Evolutionary conservation across 2,329 filamentous ascomycete genomes (phyloP).

Genomic region (Clonostachys byssicola): DNA sequence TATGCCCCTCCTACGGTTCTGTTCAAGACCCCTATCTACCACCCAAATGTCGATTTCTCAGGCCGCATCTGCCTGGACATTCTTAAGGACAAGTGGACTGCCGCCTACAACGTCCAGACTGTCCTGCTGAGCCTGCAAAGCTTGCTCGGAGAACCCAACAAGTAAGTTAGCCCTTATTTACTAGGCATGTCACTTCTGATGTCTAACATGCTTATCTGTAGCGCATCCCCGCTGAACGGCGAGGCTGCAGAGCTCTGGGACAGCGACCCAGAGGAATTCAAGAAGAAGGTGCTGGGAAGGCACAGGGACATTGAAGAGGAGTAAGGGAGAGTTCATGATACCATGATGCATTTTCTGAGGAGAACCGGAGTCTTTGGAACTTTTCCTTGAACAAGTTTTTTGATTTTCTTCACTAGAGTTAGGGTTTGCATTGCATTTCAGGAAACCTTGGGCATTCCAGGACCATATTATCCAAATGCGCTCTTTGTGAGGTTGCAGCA

Average conservation of each 20-base stretch:
- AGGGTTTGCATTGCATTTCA: neutral
- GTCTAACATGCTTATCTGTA: conserved; percentile 29
- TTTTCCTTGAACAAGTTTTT: conserved; percentile 25
- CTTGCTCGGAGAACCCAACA: conserved; percentile 93
- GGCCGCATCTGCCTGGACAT: conserved; percentile 97
- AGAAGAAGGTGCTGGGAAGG: conserved; percentile 64
- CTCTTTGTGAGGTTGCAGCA: neutral
- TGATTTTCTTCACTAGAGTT: neutral
- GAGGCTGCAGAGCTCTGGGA: conserved; percentile 97
- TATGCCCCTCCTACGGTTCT: conserved; percentile 87
- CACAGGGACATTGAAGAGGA: conserved; percentile 64
- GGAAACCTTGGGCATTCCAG: neutral
- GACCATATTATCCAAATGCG: neutral
- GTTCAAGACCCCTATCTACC: conserved; percentile 98
- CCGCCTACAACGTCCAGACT: conserved; percentile 93
- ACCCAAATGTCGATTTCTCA: conserved; percentile 97
- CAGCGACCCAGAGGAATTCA: conserved; percentile 80
- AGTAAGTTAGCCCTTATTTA: conserved; percentile 56
- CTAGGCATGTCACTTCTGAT: neutral
- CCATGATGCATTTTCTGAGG: neutral
- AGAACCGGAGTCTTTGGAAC: conserved; percentile 7
- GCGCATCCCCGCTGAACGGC: conserved; percentile 89
- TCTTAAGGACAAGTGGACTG: conserved; percentile 98
- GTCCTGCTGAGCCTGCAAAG: conserved; percentile 92
- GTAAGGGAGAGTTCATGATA: conserved; percentile 20